Conservation (phyloP, 176 grass and related monocot genomes). For the bread wheat (Triticum aestivum) region IWGSC_CS_RefSeq_v2.1 NC_057805.1:241149101-241149600, state of each 20-base stretch:
- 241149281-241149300: neutral
- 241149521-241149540: no score
- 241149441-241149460: no score
- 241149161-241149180: conserved; percentile 85
- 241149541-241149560: no score
- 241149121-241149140: neutral
- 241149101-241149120: neutral
- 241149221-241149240: conserved; percentile 95
- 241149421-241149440: neutral
- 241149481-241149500: no score
- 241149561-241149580: no score
- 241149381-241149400: neutral
- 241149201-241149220: conserved; percentile 96
- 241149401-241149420: neutral
- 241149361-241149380: neutral
- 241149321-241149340: neutral
- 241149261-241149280: conserved; percentile 7
- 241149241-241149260: neutral
- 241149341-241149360: neutral
- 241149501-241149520: no score
- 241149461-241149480: no score
- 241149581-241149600: no score
- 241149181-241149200: conserved; percentile 74
- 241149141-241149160: neutral
- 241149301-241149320: neutral